Conservation (phyloP, 1,284 basidiomycete species). For the Phellinidium pouzarii region DNA sequence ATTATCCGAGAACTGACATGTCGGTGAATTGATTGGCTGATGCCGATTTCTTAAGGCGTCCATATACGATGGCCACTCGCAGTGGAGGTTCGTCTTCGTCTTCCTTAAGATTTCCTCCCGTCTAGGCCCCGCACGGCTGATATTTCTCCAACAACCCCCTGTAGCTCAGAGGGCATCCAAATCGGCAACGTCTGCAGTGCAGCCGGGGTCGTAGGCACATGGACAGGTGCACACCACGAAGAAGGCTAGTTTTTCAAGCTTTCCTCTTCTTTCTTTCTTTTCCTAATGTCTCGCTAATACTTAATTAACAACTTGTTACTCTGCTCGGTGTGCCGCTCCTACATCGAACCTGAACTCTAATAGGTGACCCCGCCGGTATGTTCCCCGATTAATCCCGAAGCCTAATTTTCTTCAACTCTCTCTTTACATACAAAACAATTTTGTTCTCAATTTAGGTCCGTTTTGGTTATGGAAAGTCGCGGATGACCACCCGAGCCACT, state of each 20-base stretch:
- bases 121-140: not conserved
- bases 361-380: slow-evolving; percentile 57
- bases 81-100: slow-evolving; percentile 44
- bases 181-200: slow-evolving; percentile 56
- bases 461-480: slow-evolving; percentile 58
- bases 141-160: slow-evolving; percentile 2
- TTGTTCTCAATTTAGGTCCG: slow-evolving; percentile 37
- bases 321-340: not conserved
- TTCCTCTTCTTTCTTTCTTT: not conserved
- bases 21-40: slow-evolving; percentile 3
- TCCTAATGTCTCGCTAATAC: too few relatives aligned
- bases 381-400: not conserved
- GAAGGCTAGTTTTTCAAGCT: slow-evolving; percentile 41
- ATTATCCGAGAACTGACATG: too few relatives aligned
- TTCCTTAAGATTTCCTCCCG: not conserved
- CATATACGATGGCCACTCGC: slow-evolving; percentile 39
- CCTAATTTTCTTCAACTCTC: not conserved
- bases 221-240: slow-evolving; percentile 55
- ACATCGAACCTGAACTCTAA: not conserved
- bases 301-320: too few relatives aligned
- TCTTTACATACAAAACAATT: not conserved
- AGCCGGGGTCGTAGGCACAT: slow-evolving; percentile 56
- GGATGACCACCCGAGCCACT: slow-evolving; percentile 23
- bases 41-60: slow-evolving; percentile 35
- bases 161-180: slow-evolving; percentile 55